These are phyloP conservation scores for Benincasa hispida DNA, from an alignment of 306 rosid genomes.

Conservation along the genomic window DNA sequence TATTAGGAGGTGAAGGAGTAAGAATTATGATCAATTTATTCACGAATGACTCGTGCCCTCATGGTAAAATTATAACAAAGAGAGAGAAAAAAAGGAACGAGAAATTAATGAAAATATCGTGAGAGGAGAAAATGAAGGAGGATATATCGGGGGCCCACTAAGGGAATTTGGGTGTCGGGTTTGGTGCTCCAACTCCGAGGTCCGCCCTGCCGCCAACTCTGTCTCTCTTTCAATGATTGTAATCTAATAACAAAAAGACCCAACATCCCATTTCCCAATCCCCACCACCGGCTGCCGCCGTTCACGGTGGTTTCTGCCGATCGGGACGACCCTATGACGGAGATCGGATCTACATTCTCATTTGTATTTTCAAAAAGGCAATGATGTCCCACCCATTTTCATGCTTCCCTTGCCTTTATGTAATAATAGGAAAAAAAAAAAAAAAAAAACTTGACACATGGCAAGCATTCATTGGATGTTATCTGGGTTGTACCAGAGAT, in stretches of 20 bases:
- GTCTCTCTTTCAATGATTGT: not conserved
- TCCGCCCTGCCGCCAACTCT: not conserved
- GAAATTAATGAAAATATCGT: not conserved
- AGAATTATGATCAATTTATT: not conserved
- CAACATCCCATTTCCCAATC: not conserved
- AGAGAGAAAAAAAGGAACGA: not conserved
- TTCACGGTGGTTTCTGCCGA: not conserved
- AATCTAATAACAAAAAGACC: not conserved
- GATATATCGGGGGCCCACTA: not conserved
- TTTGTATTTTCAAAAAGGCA: too few species aligned
- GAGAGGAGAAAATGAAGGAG: not conserved
- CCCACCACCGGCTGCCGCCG: not conserved
- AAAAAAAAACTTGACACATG: too few species aligned
- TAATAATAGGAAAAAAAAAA: too few species aligned
- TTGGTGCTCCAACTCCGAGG: not conserved
- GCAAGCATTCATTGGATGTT: too few species aligned
- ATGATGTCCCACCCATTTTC: too few species aligned
- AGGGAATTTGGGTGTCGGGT: not conserved
- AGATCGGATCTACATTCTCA: too few species aligned
- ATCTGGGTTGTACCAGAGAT: too few species aligned
- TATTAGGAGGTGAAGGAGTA: not conserved
- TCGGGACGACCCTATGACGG: too few species aligned
- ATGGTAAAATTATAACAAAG: not conserved
- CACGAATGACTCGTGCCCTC: not conserved
- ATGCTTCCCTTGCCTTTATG: too few species aligned